Evolutionary conservation across 208 protist species (phyloP), one percentile per base, ranked within the genome.

Genomic region (Trypanosoma cruzi): DNA sequence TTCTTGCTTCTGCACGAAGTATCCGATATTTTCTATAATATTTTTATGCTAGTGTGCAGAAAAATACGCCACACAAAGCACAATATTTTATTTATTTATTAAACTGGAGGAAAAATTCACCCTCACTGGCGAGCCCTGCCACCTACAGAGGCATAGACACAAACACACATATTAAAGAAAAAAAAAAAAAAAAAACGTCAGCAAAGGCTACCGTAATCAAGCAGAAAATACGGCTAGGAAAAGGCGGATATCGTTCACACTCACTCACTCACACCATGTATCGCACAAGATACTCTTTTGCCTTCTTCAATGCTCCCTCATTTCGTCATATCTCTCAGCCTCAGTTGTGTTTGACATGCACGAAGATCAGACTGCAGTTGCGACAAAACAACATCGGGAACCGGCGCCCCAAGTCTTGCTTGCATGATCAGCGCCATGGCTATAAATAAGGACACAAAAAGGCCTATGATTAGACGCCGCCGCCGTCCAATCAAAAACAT

Each of bases 311-410:
- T n/a, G n/a, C n/a, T n/a, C 40, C 18, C 40, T 14, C 1, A 4
- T 14, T 44, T 16, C 40, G 10, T 1, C 40, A 1, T 14, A 7
- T 44, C 40, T 40, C 36, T n/a, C 48, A 52, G 16, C 22, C 53
- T 44, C 29, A 69, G 24, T 37, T 61, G 5, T 2, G 50, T 5
- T 49, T 61, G 64, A 49, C 63, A 75, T 18, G 52, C 28, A 56
- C 55, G 26, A 20, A 64, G 42, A 52, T 75, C 60, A 44, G 32
- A 2, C 28, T 68, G 60, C 48, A 75, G 31, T 26, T 52, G 49
- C 34, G 44, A 52, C 24, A 67, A 36, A 60, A 60, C 8, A n/a
- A 26, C 22, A 18, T 68, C 60, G 1, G 53, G 28, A 20, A 60
- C 67, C 0, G 37, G 26, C 3, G 26, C 11, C 24, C 28, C 53